These are phyloP conservation scores for Hygrocybe coccinea DNA, from an alignment of 768 basidiomycete species.

Conservation along the genomic window DNA sequence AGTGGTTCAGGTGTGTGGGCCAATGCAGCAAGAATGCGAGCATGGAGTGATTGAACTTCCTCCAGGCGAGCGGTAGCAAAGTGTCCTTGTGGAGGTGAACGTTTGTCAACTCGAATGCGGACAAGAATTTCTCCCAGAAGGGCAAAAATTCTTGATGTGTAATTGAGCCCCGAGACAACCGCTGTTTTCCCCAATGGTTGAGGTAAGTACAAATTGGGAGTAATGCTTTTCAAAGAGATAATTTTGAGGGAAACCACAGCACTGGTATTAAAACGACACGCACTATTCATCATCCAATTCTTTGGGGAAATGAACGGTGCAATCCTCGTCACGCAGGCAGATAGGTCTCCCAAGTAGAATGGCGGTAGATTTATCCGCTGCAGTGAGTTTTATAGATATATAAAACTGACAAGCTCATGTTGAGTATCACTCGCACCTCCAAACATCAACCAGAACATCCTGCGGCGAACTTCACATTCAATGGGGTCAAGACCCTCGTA, in stretches of 20 bases:
- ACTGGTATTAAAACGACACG: conserved; percentile 30
- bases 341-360: conserved; percentile 81
- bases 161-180: conserved; percentile 81
- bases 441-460: conserved; percentile 86
- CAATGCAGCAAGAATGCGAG: conserved; percentile 69
- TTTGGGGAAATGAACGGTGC: conserved; percentile 82
- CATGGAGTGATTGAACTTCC: conserved; percentile 77
- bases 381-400: conserved; percentile 10
- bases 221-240: conserved; percentile 52
- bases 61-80: conserved; percentile 80
- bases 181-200: conserved; percentile 87
- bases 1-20: conserved; percentile 73
- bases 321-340: conserved; percentile 85
- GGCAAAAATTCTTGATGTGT: conserved; percentile 80
- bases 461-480: conserved; percentile 80
- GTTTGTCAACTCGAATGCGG: conserved; percentile 81
- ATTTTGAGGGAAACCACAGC: conserved; percentile 27
- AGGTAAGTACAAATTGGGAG: conserved; percentile 73
- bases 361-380: conserved; percentile 88
- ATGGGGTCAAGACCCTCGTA: conserved; percentile 82
- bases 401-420: conserved; percentile 3
- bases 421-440: conserved; percentile 45
- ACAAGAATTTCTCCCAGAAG: conserved; percentile 82
- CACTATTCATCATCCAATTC: conserved; percentile 89
- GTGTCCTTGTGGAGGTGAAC: conserved; percentile 79